These are phyloP conservation scores for Limnomonas spitsbergensis DNA, from an alignment of 139 green algal species.

Conservation along the genomic window DNA sequence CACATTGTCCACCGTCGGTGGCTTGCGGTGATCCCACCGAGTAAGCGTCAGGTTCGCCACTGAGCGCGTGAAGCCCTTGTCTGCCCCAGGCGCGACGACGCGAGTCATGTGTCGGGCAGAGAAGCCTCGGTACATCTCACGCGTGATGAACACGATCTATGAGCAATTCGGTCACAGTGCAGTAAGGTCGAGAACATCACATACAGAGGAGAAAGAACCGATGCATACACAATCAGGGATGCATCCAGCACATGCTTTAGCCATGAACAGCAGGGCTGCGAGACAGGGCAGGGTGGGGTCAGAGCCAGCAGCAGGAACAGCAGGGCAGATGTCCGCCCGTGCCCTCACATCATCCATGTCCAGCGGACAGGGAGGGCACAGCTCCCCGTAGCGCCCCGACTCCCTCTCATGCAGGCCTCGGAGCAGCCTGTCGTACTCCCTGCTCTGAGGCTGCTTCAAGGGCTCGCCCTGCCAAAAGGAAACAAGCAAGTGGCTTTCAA, in stretches of 20 bases:
- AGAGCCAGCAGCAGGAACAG: too few species aligned
- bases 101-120: constrained; percentile 31
- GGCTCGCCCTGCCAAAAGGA: constrained; percentile 15
- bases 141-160: constrained; percentile 45
- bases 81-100: constrained; percentile 29
- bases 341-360: constrained; percentile 32
- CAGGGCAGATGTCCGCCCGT: too few species aligned
- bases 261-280: background rate
- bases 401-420: constrained; percentile 75
- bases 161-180: constrained; percentile 8
- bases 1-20: constrained; percentile 82
- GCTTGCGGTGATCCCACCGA: constrained; percentile 59
- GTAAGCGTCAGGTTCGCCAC: constrained; percentile 69
- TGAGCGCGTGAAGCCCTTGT: constrained; percentile 69
- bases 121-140: constrained; percentile 65
- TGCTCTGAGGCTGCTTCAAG: background rate
- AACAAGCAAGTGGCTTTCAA: too few species aligned
- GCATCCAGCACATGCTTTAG: background rate
- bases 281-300: too few species aligned
- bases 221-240: background rate
- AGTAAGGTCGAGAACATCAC: background rate
- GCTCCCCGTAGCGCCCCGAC: constrained; percentile 34
- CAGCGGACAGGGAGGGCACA: constrained; percentile 20
- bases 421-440: constrained; percentile 66
- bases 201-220: background rate